Percentiles rank a stretch among this genome's conserved stretches.
phyloP scores from a whole-genome alignment of 2,329 filamentous ascomycete species.

The Chrysosporium queenslandicum region DNA sequence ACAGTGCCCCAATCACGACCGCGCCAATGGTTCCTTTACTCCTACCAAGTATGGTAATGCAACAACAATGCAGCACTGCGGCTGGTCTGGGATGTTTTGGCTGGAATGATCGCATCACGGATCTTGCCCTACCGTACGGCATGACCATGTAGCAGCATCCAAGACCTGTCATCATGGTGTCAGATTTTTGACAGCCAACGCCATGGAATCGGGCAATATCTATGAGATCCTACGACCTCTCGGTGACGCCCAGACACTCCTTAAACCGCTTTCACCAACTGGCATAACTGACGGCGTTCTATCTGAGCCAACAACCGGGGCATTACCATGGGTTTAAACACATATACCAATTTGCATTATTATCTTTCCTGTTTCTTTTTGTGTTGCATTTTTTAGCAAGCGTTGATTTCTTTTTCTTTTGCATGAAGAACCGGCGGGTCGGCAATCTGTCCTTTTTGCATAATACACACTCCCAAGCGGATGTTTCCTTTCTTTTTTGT shows the following conservation, averaged over 20 bases:
- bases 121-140: constrained; percentile 61
- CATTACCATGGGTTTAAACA: constrained; percentile 7
- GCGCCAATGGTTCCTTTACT: constrained; percentile 67
- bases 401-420: constrained; percentile 35
- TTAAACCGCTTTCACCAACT: constrained; percentile 26
- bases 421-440: constrained; percentile 41
- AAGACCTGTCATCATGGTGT: constrained; percentile 9
- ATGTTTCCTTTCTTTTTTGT: constrained; percentile 23
- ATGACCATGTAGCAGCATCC: constrained; percentile 60
- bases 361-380: constrained; percentile 33
- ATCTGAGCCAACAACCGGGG: constrained; percentile 25
- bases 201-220: constrained; percentile 15
- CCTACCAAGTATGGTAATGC: constrained; percentile 74
- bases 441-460: constrained; percentile 30
- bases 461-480: constrained; percentile 24
- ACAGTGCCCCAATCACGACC: constrained; percentile 65
- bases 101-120: constrained; percentile 69
- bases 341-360: constrained; percentile 32
- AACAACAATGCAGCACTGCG: constrained; percentile 71
- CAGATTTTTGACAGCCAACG: constrained; percentile 15
- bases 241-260: constrained; percentile 13
- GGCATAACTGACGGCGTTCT: constrained; percentile 48
- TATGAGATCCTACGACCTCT: constrained; percentile 26
- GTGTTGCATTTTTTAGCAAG: constrained; percentile 42
- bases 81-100: constrained; percentile 68